Evolutionary conservation across 805 yeast species (phyloP).

Genomic region (Teunomyces atbi): DNA sequence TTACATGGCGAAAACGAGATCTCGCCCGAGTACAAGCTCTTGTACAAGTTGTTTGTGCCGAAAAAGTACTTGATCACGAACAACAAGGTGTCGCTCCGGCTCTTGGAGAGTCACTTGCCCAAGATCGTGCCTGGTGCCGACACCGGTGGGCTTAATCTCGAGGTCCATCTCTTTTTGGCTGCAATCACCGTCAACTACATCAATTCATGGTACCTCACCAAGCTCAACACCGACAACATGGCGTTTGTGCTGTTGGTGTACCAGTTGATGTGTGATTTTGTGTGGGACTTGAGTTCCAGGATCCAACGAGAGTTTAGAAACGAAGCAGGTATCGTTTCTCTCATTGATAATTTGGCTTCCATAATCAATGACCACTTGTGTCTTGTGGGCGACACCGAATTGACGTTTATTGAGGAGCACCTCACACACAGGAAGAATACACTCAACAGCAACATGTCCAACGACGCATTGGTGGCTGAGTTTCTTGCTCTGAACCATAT

Average conservation of each 20-base stretch:
- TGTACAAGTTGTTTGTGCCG: constrained; percentile 35
- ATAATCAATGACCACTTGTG: constrained; percentile 23
- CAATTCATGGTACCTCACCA: constrained; percentile 14
- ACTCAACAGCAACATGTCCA: neutral
- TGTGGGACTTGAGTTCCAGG: constrained; percentile 23
- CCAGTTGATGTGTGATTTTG: constrained; percentile 21
- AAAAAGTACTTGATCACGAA: constrained; percentile 29
- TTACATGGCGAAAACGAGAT: constrained; percentile 13
- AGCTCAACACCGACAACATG: constrained; percentile 31
- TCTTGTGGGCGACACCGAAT: neutral
- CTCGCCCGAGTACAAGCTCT: constrained; percentile 31
- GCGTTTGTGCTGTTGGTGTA: constrained; percentile 29
- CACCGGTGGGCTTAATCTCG: constrained; percentile 23
- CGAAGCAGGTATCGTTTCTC: constrained; percentile 11
- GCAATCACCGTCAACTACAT: constrained; percentile 19
- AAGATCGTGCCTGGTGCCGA: constrained; percentile 17
- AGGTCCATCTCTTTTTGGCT: constrained; percentile 37
- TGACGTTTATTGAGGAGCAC: neutral
- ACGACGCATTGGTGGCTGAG: constrained; percentile 1
- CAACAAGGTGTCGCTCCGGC: constrained; percentile 23
- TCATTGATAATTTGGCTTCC: constrained; percentile 23
- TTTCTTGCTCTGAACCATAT: constrained; percentile 15
- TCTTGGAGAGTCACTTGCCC: constrained; percentile 30
- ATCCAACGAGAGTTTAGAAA: constrained; percentile 10
- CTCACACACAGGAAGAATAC: neutral